Conservation (phyloP, 345 rosid genomes). For the Acer negundo region DNA sequence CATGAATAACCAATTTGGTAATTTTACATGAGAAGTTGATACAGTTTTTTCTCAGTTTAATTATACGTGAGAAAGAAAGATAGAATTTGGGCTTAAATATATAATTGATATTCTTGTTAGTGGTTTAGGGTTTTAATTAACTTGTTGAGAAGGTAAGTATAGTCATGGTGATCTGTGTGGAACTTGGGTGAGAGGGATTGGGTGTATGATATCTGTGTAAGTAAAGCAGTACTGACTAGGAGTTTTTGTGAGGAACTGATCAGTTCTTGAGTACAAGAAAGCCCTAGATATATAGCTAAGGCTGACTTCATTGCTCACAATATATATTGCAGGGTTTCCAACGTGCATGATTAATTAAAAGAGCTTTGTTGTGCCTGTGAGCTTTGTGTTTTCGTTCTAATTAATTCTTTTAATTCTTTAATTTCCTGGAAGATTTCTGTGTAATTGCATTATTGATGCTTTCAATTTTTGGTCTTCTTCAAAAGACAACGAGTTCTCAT, state of each 20-base stretch:
- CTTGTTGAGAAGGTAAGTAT: constrained; percentile 13
- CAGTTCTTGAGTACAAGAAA: constrained; percentile 15
- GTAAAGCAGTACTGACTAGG: constrained; percentile 9
- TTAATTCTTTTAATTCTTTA: too few species aligned
- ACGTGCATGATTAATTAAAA: too few species aligned
- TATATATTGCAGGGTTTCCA: too few species aligned
- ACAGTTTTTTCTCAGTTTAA: too few species aligned
- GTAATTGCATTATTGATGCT: too few species aligned
- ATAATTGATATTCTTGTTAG: not conserved
- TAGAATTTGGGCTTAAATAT: constrained; percentile 5
- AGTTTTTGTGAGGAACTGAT: constrained; percentile 1
- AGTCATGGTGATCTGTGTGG: not conserved
- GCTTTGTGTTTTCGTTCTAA: too few species aligned
- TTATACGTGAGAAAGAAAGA: not conserved
- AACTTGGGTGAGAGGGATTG: constrained; percentile 3
- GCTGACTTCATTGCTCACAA: constrained; percentile 9
- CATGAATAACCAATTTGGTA: too few species aligned
- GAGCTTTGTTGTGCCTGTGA: too few species aligned
- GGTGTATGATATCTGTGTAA: not conserved
- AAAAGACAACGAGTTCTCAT: too few species aligned
- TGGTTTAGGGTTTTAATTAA: constrained; percentile 3
- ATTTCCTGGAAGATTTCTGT: too few species aligned
- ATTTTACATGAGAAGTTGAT: too few species aligned
- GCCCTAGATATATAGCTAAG: constrained; percentile 1
- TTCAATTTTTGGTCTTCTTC: too few species aligned